Conservation (phyloP, 495 filamentous ascomycete species). For the Trichoderma erinaceum region DNA sequence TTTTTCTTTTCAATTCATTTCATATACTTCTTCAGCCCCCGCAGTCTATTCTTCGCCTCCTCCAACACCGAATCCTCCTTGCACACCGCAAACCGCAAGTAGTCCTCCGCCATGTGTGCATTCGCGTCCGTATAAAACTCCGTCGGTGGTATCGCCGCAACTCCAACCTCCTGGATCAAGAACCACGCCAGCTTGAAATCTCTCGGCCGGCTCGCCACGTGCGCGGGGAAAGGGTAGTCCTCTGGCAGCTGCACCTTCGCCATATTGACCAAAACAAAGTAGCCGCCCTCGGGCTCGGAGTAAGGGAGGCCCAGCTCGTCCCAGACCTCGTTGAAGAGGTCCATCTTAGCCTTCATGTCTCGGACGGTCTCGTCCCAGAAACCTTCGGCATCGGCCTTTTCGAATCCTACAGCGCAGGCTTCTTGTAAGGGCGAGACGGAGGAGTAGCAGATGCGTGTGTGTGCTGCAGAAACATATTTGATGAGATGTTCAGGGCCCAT, state of each 20-base stretch:
- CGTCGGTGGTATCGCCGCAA: conserved; percentile 91
- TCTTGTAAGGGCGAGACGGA: conserved; percentile 92
- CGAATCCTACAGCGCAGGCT: conserved; percentile 89
- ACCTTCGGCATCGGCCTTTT: conserved; percentile 71
- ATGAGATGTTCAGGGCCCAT: conserved; percentile 85
- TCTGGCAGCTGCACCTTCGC: conserved; percentile 72
- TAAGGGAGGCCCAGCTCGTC: conserved; percentile 85
- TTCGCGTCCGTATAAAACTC: conserved; percentile 91
- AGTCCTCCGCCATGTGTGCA: conserved; percentile 81
- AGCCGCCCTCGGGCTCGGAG: conserved; percentile 89
- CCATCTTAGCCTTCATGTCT: conserved; percentile 89
- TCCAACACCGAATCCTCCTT: conserved; percentile 90
- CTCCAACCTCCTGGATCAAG: conserved; percentile 89
- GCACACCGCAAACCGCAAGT: conserved; percentile 91
- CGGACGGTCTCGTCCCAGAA: conserved; percentile 84
- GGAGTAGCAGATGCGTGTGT: conserved; percentile 94
- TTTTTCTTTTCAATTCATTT: conserved; percentile 17
- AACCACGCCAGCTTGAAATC: conserved; percentile 97
- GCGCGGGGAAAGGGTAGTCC: conserved; percentile 79
- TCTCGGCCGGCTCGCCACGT: conserved; percentile 75
- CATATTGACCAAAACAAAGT: conserved; percentile 93
- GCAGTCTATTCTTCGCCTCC: conserved; percentile 79
- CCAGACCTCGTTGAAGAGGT: conserved; percentile 79
- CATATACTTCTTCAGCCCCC: conserved; percentile 79
- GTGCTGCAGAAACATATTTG: conserved; percentile 84